Conservation (phyloP, 257 asterid genomes). For the Nicotiana obtusifolia region DNA sequence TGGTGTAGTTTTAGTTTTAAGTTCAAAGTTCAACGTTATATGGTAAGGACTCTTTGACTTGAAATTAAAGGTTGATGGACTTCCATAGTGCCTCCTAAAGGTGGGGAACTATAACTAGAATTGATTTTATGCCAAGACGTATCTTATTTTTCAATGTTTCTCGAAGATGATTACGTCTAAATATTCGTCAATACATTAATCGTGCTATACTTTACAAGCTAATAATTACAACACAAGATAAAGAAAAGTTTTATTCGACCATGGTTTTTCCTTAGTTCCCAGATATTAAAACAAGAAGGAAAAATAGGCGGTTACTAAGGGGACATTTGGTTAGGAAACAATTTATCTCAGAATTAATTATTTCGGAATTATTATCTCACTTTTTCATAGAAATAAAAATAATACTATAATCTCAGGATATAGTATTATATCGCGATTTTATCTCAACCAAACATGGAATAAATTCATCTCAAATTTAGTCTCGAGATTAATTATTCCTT, state of each 20-base stretch:
- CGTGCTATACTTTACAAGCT: neutral
- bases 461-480: too few relatives aligned
- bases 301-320: neutral
- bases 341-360: too few relatives aligned
- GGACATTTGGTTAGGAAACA: too few relatives aligned
- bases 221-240: neutral
- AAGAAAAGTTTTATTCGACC: neutral
- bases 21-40: neutral
- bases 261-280: neutral
- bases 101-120: neutral
- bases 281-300: neutral
- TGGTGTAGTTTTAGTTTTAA: neutral
- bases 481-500: too few relatives aligned
- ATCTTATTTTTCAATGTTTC: neutral
- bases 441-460: too few relatives aligned
- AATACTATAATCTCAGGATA: too few relatives aligned
- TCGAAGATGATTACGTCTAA: neutral
- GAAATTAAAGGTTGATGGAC: neutral
- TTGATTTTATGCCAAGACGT: neutral
- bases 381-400: too few relatives aligned
- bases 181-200: neutral
- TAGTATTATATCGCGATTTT: too few relatives aligned
- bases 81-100: neutral
- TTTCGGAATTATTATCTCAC: too few relatives aligned
- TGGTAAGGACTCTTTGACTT: conserved; percentile 8